These are phyloP conservation scores for Phytopythium ostracodes DNA, from an alignment of 352 stramenopile species.

Conservation along the genomic window DNA sequence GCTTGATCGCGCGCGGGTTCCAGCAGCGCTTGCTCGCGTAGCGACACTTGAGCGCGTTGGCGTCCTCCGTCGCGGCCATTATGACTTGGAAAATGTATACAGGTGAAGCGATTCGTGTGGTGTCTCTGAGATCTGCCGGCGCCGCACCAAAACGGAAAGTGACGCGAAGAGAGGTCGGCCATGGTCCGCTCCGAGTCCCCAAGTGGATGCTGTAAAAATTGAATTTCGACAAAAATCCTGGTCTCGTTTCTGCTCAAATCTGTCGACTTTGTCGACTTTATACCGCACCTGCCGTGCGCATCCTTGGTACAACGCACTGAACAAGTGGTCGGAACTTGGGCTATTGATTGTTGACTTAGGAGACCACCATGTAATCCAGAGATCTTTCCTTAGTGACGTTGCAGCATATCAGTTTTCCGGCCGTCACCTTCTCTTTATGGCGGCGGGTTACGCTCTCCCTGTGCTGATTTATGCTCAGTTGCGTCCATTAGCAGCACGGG, in stretches of 20 bases:
- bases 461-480: constrained; percentile 6
- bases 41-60: constrained; percentile 53
- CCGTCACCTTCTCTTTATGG: not conserved
- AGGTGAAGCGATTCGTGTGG: not conserved
- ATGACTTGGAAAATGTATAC: not conserved
- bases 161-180: not conserved
- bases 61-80: constrained; percentile 26
- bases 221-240: not conserved
- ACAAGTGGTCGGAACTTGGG: not conserved
- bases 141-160: constrained; percentile 4
- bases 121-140: not conserved
- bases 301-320: not conserved
- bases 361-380: not conserved
- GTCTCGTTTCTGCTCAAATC: not conserved
- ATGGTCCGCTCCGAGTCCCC: too few species aligned
- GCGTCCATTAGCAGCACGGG: not conserved
- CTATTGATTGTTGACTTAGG: not conserved
- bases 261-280: constrained; percentile 4
- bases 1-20: constrained; percentile 75
- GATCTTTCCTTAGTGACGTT: not conserved
- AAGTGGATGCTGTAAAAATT: not conserved
- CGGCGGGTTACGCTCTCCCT: not conserved
- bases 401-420: constrained; percentile 2
- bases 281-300: too few species aligned
- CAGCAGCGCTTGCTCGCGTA: constrained; percentile 84